A percentile compares a stretch with the other conserved stretches of the same genome.
Evolutionary conservation across 768 basidiomycete genomes (phyloP).

Genomic region (Phaffia tasmanica): DNA sequence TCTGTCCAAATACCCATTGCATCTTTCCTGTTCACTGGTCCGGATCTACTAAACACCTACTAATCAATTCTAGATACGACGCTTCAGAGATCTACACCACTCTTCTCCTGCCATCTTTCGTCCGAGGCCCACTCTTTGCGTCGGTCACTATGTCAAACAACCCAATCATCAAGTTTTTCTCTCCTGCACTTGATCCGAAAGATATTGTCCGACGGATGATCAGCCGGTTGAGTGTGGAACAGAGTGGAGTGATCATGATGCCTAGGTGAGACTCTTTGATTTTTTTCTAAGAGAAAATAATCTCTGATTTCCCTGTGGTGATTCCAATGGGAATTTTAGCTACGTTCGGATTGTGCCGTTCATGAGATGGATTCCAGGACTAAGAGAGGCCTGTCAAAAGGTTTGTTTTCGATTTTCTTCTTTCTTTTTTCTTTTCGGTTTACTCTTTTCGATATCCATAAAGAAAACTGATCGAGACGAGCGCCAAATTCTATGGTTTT

Average conservation of each 20-base stretch:
- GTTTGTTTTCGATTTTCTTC: constrained; percentile 38
- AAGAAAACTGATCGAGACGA: background rate
- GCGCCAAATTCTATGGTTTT: background rate
- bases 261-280: constrained; percentile 41
- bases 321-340: constrained; percentile 9
- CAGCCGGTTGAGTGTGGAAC: constrained; percentile 48
- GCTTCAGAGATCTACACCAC: constrained; percentile 60
- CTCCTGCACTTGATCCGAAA: constrained; percentile 52
- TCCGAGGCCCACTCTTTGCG: constrained; percentile 68
- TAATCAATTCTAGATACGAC: background rate
- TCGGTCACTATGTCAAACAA: constrained; percentile 43
- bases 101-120: constrained; percentile 67
- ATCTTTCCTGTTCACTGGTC: too few species aligned
- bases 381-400: constrained; percentile 58
- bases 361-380: constrained; percentile 42
- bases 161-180: constrained; percentile 56
- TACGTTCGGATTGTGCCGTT: constrained; percentile 53
- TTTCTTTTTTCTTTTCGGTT: background rate
- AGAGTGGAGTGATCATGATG: constrained; percentile 1
- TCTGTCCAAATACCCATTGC: background rate
- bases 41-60: background rate
- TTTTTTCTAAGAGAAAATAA: constrained; percentile 31
- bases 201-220: constrained; percentile 72
- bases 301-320: constrained; percentile 26
- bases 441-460: background rate